phyloP scores from a whole-genome alignment of 768 basidiomycete species.

The Hypsizygus marmoreus region DNA sequence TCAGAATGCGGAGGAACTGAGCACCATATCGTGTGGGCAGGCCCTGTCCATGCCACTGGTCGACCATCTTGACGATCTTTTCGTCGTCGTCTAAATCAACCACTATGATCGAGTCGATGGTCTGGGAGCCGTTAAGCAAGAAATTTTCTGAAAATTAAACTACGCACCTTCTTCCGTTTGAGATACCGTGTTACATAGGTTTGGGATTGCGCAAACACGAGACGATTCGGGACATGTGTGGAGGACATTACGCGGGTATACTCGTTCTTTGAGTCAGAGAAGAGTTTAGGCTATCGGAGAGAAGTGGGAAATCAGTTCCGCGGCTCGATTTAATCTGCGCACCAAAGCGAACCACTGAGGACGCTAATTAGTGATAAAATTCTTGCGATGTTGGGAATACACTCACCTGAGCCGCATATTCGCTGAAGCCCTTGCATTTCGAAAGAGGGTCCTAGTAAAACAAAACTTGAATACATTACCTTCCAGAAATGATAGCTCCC shows the following conservation, averaged over 20 bases:
- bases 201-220: conserved; percentile 61
- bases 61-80: conserved; percentile 57
- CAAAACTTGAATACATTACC: background rate
- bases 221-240: conserved; percentile 55
- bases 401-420: conserved; percentile 58
- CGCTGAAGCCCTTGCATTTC: conserved; percentile 48
- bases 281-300: conserved; percentile 50
- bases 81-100: conserved; percentile 68
- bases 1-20: conserved; percentile 46
- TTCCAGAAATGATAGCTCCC: background rate
- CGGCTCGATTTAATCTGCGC: conserved; percentile 14
- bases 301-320: background rate
- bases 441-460: conserved; percentile 47
- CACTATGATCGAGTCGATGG: conserved; percentile 58
- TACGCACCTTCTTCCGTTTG: conserved; percentile 49
- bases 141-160: background rate
- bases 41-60: conserved; percentile 62
- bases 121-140: conserved; percentile 31
- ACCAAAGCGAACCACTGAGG: conserved; percentile 57
- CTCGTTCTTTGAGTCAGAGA: conserved; percentile 50
- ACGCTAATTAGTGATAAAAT: background rate
- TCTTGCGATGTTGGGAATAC: background rate
- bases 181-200: conserved; percentile 59
- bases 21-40: conserved; percentile 51
- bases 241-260: conserved; percentile 61